Conservation (phyloP, 768 basidiomycete genomes). For the Kwoniella dendrophila region DNA sequence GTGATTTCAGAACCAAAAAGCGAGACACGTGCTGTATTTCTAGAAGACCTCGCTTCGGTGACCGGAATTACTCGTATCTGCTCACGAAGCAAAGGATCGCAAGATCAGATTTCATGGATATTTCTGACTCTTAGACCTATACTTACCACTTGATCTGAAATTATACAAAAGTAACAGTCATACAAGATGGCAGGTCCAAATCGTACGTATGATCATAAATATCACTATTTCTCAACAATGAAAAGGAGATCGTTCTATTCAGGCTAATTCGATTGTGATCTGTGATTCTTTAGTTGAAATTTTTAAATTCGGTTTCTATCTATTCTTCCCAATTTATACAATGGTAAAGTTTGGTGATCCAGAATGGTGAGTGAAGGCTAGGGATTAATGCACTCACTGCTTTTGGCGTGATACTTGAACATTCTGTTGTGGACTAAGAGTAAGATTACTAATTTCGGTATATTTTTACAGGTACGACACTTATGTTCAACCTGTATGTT, state of each 20-base stretch:
- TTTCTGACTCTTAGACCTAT: too few species aligned
- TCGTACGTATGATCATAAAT: slow-evolving; percentile 6
- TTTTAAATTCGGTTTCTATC: slow-evolving; percentile 51
- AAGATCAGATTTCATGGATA: too few species aligned
- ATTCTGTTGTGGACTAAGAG: too few species aligned
- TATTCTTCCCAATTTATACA: slow-evolving; percentile 49
- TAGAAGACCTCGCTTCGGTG: too few species aligned
- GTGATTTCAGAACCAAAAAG: background rate
- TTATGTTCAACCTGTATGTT: slow-evolving; percentile 41
- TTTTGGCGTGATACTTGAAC: too few species aligned
- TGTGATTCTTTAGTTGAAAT: slow-evolving; percentile 41
- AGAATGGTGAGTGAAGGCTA: slow-evolving; percentile 39
- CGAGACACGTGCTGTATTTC: too few species aligned
- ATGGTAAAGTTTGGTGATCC: slow-evolving; percentile 54
- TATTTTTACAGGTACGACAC: slow-evolving; percentile 34
- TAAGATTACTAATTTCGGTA: background rate
- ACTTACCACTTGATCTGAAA: too few species aligned
- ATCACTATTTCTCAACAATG: background rate
- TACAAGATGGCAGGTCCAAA: slow-evolving; percentile 29
- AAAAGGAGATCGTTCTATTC: background rate
- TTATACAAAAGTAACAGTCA: too few species aligned
- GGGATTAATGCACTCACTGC: background rate
- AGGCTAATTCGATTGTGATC: background rate
- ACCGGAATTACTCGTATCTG: too few species aligned
- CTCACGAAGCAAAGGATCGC: too few species aligned